These are phyloP conservation scores for Aphanocladium album DNA, from an alignment of 2,329 filamentous ascomycete species.

Conservation along the genomic window DNA sequence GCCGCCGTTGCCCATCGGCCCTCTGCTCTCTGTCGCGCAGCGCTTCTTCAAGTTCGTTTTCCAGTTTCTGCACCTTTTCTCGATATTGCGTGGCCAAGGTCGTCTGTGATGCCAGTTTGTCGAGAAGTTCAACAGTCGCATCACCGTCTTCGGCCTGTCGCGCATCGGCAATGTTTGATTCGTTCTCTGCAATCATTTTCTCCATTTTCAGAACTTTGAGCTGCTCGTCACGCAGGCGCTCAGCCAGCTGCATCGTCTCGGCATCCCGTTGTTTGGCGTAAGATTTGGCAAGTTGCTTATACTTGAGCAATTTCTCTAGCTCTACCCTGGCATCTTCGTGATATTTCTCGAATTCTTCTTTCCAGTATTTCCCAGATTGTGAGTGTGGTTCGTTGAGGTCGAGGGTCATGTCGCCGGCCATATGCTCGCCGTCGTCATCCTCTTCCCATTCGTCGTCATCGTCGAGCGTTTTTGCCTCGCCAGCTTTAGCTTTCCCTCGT, in stretches of 20 bases:
- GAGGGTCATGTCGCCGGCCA: conserved; percentile 58
- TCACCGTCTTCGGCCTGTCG: conserved; percentile 26
- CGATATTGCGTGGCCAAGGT: conserved; percentile 54
- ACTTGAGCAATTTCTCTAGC: conserved; percentile 72
- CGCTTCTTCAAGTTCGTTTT: conserved; percentile 42
- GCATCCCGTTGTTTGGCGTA: conserved; percentile 74
- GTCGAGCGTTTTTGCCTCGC: not conserved
- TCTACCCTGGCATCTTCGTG: conserved; percentile 66
- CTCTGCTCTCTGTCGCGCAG: conserved; percentile 30
- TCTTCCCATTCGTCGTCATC: conserved; percentile 50
- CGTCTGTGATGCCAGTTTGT: conserved; percentile 54
- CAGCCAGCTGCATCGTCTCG: conserved; percentile 61
- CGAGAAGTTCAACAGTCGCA: conserved; percentile 42
- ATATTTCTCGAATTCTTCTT: conserved; percentile 69
- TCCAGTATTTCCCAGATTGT: conserved; percentile 75
- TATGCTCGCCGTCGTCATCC: conserved; percentile 39
- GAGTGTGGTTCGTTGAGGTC: conserved; percentile 71
- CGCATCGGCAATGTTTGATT: conserved; percentile 45
- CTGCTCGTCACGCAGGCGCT: conserved; percentile 64
- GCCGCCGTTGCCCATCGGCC: conserved; percentile 27
- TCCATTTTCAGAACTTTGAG: conserved; percentile 61
- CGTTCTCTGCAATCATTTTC: conserved; percentile 54
- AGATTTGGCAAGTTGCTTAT: conserved; percentile 74
- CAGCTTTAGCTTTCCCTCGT: conserved; percentile 1
- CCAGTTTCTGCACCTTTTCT: conserved; percentile 54